Base-by-base conservation (phyloP, 1,139 yeast genomes). In the Diutina sp. region DNA sequence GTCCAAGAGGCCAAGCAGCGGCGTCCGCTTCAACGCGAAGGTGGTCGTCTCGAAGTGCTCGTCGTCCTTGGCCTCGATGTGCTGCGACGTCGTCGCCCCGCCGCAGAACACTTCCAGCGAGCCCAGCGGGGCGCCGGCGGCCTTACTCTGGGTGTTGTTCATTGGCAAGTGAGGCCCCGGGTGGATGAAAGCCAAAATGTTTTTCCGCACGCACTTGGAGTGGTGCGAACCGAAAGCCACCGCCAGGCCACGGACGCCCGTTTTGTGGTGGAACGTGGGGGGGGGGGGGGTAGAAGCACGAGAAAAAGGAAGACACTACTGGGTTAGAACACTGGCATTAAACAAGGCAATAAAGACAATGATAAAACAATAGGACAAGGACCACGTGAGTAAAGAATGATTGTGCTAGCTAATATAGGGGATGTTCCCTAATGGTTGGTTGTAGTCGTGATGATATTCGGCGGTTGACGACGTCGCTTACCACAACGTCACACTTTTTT, bases 1-100 rank as follows among this genome's bases (percentile, higher is more conserved):
- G 65, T 87, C 96, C 62, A 90, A 73, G 28, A 88, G 69, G 1
- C 96, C 96, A 78, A 89, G 76, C 7, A 95, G 87, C 64, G 95
- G 78, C 38, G 96, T 90, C 65, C 96, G 74, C 65, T 89, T 90
- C 65, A 90, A 73, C 64, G 84, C 84, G 68, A 87, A 90, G 2
- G 95, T 80, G 12, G 90, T 80, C 60, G 79, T 81, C 59, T 83
- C 79, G 65, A 89, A 89, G 65, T 86, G 87, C 58, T 79, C 83
- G 58, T 85, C 90, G 67, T 84, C 84, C 55, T 79, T 76, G 14
- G 95, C 91, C 59, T 85, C 88, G 28, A 87, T 81, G 57, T 80
- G 83, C 65, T 78, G 82, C 25, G 83, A 74, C 35, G 82, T 79
- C 58, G 80, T 72, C 55, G 80, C 80, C 48, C 80, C 80, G 21